phyloP scores from a whole-genome alignment of 805 yeast species.

The Lipomyces lipofer region DNA sequence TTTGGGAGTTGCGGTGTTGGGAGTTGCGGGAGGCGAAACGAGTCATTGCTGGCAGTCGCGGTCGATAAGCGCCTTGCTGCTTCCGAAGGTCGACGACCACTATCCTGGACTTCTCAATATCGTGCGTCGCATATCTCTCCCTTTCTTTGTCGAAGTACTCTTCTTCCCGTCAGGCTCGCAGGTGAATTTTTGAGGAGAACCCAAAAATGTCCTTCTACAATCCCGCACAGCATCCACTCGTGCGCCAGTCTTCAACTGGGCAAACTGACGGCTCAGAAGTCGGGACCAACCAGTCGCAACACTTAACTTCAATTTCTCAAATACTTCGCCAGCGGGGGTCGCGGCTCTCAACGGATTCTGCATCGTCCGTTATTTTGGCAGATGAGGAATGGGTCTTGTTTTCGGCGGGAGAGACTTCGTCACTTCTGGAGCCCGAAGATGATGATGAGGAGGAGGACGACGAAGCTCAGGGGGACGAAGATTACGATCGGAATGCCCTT shows the following conservation, averaged over 20 bases:
- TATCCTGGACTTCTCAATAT: too few species aligned
- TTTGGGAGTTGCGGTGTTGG: too few species aligned
- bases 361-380: neutral
- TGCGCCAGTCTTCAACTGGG: constrained; percentile 14
- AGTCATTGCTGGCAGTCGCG: too few species aligned
- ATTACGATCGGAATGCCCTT: constrained; percentile 7
- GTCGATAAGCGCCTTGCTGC: too few species aligned
- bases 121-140: too few species aligned
- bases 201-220: constrained; percentile 25
- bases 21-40: too few species aligned
- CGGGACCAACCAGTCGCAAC: neutral
- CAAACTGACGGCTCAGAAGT: neutral
- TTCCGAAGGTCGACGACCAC: too few species aligned
- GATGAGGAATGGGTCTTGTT: constrained; percentile 44
- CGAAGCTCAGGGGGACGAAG: constrained; percentile 15
- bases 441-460: constrained; percentile 25
- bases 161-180: too few species aligned
- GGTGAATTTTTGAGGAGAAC: too few species aligned
- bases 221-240: constrained; percentile 28
- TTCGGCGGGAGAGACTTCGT: constrained; percentile 36
- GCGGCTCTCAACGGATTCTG: constrained; percentile 8
- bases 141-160: too few species aligned
- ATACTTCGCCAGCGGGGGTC: neutral
- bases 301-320: neutral
- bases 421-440: constrained; percentile 11